Percentiles rank a stretch among this genome's conserved stretches.
Evolutionary conservation across 2,329 filamentous ascomycete species (phyloP).

Genomic region (Fusarium luffae): DNA sequence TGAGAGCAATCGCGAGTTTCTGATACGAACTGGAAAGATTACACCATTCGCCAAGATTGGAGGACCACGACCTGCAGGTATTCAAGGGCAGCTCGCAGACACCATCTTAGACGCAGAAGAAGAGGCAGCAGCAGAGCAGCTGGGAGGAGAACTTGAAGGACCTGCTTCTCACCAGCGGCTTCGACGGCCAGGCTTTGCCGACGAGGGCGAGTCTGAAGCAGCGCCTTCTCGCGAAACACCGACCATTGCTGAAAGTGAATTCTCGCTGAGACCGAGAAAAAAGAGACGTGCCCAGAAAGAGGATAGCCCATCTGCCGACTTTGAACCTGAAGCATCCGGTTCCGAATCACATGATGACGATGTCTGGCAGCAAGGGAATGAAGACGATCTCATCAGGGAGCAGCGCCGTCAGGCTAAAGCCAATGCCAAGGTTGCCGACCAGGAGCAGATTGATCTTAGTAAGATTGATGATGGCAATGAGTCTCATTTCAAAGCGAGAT

Average conservation of each 20-base stretch:
- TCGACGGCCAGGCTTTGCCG: constrained; percentile 76
- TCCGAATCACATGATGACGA: constrained; percentile 51
- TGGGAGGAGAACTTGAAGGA: constrained; percentile 57
- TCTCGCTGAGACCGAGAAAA: constrained; percentile 69
- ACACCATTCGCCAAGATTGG: constrained; percentile 90
- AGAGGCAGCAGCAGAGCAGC: constrained; percentile 61
- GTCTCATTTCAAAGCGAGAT: constrained; percentile 77
- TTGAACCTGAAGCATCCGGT: constrained; percentile 50
- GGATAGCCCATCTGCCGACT: constrained; percentile 60
- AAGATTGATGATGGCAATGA: constrained; percentile 91
- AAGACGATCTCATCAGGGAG: constrained; percentile 54
- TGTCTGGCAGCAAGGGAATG: constrained; percentile 54
- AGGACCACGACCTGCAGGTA: constrained; percentile 68
- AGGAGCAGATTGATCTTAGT: constrained; percentile 61
- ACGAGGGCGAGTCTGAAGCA: constrained; percentile 43
- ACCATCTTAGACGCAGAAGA: constrained; percentile 86
- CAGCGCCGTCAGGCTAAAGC: constrained; percentile 57
- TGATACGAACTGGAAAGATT: constrained; percentile 96
- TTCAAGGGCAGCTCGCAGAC: constrained; percentile 77
- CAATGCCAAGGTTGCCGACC: constrained; percentile 51
- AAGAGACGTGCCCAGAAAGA: constrained; percentile 58
- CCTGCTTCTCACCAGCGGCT: constrained; percentile 77
- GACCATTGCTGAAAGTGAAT: constrained; percentile 59
- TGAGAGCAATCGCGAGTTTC: constrained; percentile 86
- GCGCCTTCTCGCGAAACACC: constrained; percentile 33